These are phyloP conservation scores for Pichia heedii DNA, from an alignment of 805 yeast species.

Conservation along the genomic window DNA sequence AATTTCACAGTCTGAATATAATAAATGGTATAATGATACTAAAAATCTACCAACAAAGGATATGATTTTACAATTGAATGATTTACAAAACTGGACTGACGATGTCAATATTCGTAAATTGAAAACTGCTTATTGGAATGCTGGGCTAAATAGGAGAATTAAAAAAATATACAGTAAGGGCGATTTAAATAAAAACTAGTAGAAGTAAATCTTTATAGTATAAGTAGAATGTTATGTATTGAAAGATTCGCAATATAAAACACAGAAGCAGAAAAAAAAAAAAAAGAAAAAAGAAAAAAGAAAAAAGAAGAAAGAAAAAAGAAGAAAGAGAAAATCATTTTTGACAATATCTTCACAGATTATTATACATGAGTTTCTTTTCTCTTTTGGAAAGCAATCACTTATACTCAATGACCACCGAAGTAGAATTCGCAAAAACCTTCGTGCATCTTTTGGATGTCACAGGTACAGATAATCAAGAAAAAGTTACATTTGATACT, in stretches of 20 bases:
- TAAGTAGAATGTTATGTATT: too few species aligned
- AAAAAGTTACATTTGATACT: not conserved
- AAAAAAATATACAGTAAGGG: slow-evolving; percentile 14
- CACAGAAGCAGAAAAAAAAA: too few species aligned
- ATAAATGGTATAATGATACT: slow-evolving; percentile 16
- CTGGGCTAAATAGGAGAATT: slow-evolving; percentile 25
- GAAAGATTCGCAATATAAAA: too few species aligned
- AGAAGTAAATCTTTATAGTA: too few species aligned
- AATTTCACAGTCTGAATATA: slow-evolving; percentile 68
- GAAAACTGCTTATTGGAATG: slow-evolving; percentile 28
- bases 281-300: too few species aligned
- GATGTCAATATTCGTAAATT: slow-evolving; percentile 7
- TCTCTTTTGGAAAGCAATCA: not conserved
- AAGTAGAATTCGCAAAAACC: slow-evolving; percentile 39
- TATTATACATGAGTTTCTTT: not conserved
- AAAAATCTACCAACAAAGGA: slow-evolving; percentile 17
- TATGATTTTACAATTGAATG: not conserved
- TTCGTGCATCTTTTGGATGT: slow-evolving; percentile 14
- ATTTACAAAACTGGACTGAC: not conserved
- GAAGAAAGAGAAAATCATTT: too few species aligned
- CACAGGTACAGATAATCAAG: not conserved
- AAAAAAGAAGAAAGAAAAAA: too few species aligned
- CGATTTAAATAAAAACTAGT: slow-evolving; percentile 6
- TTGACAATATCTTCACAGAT: too few species aligned
- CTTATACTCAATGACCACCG: slow-evolving; percentile 24